Conservation (phyloP, 345 rosid genomes). For the Acer campestre region DNA sequence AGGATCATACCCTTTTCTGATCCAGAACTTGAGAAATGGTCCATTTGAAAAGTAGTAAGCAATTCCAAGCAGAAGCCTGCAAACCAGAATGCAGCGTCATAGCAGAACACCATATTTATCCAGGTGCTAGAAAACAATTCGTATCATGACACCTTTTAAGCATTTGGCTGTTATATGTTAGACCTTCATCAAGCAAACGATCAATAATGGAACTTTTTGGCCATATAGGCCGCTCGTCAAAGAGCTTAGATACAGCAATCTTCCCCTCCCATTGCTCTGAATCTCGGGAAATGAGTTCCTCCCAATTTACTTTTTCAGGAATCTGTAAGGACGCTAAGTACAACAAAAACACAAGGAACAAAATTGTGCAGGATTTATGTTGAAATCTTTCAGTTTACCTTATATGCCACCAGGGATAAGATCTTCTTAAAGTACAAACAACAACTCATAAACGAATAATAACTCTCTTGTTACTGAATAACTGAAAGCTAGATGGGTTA, state of each 20-base stretch:
- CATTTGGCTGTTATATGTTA: conserved; percentile 55
- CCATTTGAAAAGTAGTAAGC: conserved; percentile 93
- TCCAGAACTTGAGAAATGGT: conserved; percentile 93
- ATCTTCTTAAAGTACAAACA: background rate
- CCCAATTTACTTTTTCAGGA: conserved; percentile 81
- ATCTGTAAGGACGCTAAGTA: conserved; percentile 82
- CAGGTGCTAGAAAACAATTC: background rate
- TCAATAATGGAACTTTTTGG: conserved; percentile 71
- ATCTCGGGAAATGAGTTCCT: conserved; percentile 47
- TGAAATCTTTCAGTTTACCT: background rate
- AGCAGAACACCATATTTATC: background rate
- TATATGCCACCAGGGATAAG: background rate
- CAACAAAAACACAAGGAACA: conserved; percentile 28
- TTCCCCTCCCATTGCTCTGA: conserved; percentile 81
- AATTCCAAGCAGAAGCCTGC: conserved; percentile 76
- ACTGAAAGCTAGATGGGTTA: background rate
- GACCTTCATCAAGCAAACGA: conserved; percentile 65
- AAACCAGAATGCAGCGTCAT: conserved; percentile 23
- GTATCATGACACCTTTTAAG: conserved; percentile 52
- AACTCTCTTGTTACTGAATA: background rate
- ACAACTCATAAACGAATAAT: background rate
- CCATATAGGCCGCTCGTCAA: conserved; percentile 92
- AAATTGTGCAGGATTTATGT: background rate
- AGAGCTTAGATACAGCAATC: conserved; percentile 69
- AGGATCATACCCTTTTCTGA: conserved; percentile 97